Evolutionary conservation across 176 grass and related monocot species (phyloP).

Genomic region (Puccinellia tenuiflora): DNA sequence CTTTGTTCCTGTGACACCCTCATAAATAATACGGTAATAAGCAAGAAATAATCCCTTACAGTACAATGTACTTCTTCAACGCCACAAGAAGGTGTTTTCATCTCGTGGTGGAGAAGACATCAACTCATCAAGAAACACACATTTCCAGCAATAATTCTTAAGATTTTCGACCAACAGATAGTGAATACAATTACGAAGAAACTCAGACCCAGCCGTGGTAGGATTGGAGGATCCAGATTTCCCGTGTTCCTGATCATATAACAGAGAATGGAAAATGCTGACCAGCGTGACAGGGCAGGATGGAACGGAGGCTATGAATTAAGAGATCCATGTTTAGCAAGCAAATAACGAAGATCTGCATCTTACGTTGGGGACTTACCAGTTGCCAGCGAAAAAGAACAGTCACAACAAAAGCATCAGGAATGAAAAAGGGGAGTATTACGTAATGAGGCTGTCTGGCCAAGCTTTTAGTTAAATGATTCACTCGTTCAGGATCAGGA

Average conservation of each 20-base stretch:
- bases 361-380: neutral
- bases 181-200: neutral
- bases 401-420: neutral
- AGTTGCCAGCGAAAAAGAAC: neutral
- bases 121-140: slow-evolving; percentile 10
- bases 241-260: neutral
- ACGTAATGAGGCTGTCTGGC: neutral
- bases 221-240: neutral
- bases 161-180: neutral
- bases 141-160: neutral
- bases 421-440: neutral
- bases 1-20: slow-evolving; percentile 7
- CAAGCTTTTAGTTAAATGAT: neutral
- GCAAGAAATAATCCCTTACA: slow-evolving; percentile 14
- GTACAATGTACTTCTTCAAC: neutral
- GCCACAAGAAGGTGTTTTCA: neutral
- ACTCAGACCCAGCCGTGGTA: neutral
- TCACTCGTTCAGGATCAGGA: neutral
- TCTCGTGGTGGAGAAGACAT: neutral
- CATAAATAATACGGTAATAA: neutral
- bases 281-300: neutral
- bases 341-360: neutral
- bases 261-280: neutral
- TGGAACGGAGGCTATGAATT: neutral
- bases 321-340: neutral